phyloP scores from a whole-genome alignment of 257 asterid genomes.

The Cynanchum wilfordii region DNA sequence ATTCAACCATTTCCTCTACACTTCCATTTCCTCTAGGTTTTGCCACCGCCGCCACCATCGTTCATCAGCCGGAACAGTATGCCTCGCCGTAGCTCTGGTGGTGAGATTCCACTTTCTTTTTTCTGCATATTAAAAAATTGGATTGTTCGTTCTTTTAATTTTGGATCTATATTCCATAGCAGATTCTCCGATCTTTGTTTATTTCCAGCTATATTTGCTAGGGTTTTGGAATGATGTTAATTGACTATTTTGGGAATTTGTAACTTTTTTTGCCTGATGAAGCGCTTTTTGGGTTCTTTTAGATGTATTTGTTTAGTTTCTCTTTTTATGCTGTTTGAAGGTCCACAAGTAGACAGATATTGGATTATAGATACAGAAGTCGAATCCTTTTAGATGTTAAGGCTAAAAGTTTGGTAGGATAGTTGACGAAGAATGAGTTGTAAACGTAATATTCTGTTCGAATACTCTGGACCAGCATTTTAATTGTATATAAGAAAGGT shows the following conservation, averaged over 20 bases:
- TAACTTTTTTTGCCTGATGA: neutral
- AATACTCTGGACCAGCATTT: neutral
- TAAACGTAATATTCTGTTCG: neutral
- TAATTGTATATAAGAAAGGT: neutral
- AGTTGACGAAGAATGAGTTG: neutral
- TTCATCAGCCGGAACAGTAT: constrained; percentile 17
- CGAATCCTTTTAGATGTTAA: too few species aligned
- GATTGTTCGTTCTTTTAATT: neutral
- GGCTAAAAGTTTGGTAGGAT: neutral
- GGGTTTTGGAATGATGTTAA: constrained; percentile 7
- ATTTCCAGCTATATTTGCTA: neutral
- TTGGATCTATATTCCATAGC: neutral
- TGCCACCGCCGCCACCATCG: neutral
- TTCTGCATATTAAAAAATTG: neutral
- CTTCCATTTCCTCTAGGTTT: constrained; percentile 16
- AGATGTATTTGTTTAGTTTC: neutral
- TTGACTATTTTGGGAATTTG: neutral
- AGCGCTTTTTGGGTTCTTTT: too few species aligned
- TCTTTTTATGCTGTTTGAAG: neutral
- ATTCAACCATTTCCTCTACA: neutral
- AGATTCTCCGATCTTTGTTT: neutral
- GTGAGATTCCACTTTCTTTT: constrained; percentile 12
- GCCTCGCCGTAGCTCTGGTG: constrained; percentile 87
- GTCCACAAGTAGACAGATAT: neutral
- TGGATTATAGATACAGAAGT: neutral